Conservation (phyloP, 1,284 basidiomycete genomes). For the Kalmanozyma brasiliensis region DNA sequence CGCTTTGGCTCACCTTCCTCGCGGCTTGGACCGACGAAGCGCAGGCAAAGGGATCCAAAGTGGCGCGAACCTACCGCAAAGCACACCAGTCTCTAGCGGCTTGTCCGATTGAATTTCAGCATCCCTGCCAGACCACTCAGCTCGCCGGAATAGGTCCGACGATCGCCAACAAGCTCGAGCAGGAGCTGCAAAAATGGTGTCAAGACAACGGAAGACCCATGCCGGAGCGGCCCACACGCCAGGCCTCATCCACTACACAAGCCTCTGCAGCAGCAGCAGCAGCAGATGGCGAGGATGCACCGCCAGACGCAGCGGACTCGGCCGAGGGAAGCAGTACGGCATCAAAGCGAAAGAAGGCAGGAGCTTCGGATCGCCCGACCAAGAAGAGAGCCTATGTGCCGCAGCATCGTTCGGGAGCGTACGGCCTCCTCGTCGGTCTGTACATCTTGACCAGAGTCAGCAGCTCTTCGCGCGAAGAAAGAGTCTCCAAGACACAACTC, state of each 20-base stretch:
- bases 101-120: slow-evolving; percentile 49
- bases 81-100: slow-evolving; percentile 54
- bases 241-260: slow-evolving; percentile 9
- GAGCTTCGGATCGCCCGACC: slow-evolving; percentile 21
- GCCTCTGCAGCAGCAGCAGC: neutral
- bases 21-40: slow-evolving; percentile 56
- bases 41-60: slow-evolving; percentile 51
- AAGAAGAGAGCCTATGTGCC: slow-evolving; percentile 61
- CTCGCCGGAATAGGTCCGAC: slow-evolving; percentile 58
- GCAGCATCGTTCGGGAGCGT: slow-evolving; percentile 60
- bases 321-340: no score
- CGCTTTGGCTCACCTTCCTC: slow-evolving; percentile 59
- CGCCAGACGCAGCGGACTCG: no score
- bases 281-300: neutral
- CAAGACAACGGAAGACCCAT: slow-evolving; percentile 34
- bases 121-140: slow-evolving; percentile 58
- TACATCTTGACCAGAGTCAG: slow-evolving; percentile 34
- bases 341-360: slow-evolving; percentile 24
- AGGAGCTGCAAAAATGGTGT: slow-evolving; percentile 58
- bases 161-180: slow-evolving; percentile 55
- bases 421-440: slow-evolving; percentile 63
- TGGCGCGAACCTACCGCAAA: slow-evolving; percentile 52
- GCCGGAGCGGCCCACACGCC: slow-evolving; percentile 40
- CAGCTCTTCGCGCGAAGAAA: slow-evolving; percentile 14
- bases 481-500: slow-evolving; percentile 57